Percentiles rank a stretch among this genome's conserved stretches.
phyloP scores from a whole-genome alignment of 768 basidiomycete genomes.

The Exsudoporus frostii region DNA sequence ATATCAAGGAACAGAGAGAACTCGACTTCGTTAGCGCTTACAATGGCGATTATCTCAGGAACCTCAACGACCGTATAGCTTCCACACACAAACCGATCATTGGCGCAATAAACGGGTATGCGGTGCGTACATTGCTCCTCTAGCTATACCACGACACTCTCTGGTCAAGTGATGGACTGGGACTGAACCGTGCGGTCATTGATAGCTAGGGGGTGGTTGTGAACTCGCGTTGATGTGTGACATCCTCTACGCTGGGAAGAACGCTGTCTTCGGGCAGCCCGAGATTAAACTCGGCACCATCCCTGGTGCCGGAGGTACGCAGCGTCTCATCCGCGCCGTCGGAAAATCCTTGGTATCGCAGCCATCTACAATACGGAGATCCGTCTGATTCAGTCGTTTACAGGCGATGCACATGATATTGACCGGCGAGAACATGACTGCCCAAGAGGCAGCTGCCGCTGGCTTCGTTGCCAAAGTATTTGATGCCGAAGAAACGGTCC shows the following conservation, averaged over 20 bases:
- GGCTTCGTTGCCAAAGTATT: constrained; percentile 50
- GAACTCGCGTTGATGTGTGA: constrained; percentile 97
- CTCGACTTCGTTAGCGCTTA: constrained; percentile 55
- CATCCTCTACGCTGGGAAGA: constrained; percentile 84
- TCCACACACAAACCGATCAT: constrained; percentile 83
- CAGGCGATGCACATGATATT: constrained; percentile 57
- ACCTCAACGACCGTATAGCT: constrained; percentile 43
- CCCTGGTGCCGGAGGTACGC: constrained; percentile 91
- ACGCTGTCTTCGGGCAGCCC: constrained; percentile 90
- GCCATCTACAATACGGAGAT: not conserved
- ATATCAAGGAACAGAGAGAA: constrained; percentile 98
- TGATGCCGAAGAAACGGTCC: constrained; percentile 36
- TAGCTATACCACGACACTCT: too few species aligned
- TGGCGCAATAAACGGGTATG: constrained; percentile 90
- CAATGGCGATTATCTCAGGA: constrained; percentile 41
- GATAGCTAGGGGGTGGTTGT: constrained; percentile 91
- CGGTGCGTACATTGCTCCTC: constrained; percentile 40
- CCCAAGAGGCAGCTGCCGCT: constrained; percentile 42
- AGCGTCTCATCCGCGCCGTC: constrained; percentile 78
- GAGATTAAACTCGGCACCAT: constrained; percentile 95
- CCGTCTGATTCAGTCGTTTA: not conserved
- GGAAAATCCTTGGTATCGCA: constrained; percentile 63
- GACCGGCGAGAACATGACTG: constrained; percentile 46
- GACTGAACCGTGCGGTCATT: constrained; percentile 22
- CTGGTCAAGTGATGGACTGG: not conserved